Percentiles rank a stretch among this genome's conserved stretches.
phyloP scores from a whole-genome alignment of 306 rosid species.

The Pyrus bretschneideri region DNA sequence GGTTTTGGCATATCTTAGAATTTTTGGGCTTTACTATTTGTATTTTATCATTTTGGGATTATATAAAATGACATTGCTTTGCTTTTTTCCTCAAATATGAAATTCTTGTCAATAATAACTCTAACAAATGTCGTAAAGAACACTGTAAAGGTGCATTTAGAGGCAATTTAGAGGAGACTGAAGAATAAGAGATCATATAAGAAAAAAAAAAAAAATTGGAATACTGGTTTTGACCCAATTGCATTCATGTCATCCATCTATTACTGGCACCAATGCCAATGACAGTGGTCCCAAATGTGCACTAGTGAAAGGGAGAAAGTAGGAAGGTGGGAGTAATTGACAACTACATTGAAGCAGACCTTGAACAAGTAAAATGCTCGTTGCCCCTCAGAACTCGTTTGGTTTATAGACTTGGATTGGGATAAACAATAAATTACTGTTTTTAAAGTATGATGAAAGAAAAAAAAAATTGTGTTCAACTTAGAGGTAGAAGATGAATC shows the following conservation, averaged over 20 bases:
- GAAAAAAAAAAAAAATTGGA: no score
- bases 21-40: not conserved
- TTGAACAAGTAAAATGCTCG: not conserved
- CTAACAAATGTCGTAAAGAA: not conserved
- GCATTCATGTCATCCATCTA: not conserved
- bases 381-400: not conserved
- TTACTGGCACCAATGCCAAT: not conserved
- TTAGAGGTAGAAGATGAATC: no score
- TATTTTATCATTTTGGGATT: not conserved
- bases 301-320: not conserved
- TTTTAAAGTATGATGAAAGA: not conserved
- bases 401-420: not conserved
- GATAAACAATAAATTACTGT: no score
- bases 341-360: not conserved
- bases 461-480: no score
- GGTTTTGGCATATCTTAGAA: not conserved
- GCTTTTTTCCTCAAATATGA: no score
- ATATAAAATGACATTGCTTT: no score
- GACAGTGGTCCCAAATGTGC: not conserved
- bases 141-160: not conserved
- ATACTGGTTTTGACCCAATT: not conserved
- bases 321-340: not conserved
- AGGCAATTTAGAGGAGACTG: not conserved
- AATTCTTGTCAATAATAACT: not conserved
- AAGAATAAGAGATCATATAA: not conserved